Base-by-base conservation (phyloP, 164 flowering plant genomes). In the Magnolia officinalis region DNA sequence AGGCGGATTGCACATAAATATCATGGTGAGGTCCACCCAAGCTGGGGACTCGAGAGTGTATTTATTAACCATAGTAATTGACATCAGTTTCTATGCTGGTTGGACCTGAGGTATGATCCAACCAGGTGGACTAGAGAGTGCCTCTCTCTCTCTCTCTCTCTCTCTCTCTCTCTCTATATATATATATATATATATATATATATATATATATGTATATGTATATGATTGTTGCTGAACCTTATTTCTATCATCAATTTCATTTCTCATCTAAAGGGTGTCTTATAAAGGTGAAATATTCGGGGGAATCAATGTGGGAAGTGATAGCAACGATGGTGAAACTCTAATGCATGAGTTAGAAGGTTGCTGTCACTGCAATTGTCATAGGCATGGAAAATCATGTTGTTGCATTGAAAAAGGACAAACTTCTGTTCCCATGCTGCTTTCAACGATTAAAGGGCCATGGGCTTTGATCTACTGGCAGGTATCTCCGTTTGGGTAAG, bases 381-480 rank as follows among this genome's bases (percentile, higher is more conserved):
- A 78, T 76, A 85, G 70, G 23, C 75, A 72, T 78, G 20, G 0
- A 50, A 77, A 16, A 21, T 37, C 70, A 23, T 79, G 88, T 69
- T 8, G 24, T 74, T 74, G 79, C 52, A 52, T 20, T 74, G 81
- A 58, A 58, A 71, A 70, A 55, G 83, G 70, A 71, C 24, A 73
- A 72, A 80, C 9, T 55, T 82, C 93, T 75, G 87, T 94, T 73
- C 86, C 89, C 1, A 85, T 90, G 76, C 87, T 93, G 78, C 93
- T 96, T 84, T 96, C 99, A 59, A 65, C 69, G 61, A 87, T 96
- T 76, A 90, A 81, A 85, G 99, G 99, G 49, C 99, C 99, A 63
- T 96, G 98, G 98, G 91, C 97, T 77, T 59, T 92, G 50, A 85
- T 92, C 67, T 96, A 89, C 83, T 94, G 97, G 97, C 99, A 96